Conservation (phyloP, 2,329 filamentous ascomycete species). For the Plectosphaerella plurivora region DNA sequence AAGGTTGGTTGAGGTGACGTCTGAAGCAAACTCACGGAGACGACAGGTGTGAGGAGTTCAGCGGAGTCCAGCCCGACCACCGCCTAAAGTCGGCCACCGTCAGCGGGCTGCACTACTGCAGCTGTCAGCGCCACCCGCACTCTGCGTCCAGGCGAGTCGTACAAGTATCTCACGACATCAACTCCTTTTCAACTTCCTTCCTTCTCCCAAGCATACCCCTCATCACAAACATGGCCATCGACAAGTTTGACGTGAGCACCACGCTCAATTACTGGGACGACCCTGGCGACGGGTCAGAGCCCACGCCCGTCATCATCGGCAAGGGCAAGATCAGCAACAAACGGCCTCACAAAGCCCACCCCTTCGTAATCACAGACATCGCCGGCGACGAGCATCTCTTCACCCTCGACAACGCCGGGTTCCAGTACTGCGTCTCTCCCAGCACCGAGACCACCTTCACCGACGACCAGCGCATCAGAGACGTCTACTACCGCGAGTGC, state of each 20-base stretch:
- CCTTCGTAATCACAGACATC: conserved; percentile 35
- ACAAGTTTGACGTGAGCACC: conserved; percentile 28
- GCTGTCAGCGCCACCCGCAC: neutral
- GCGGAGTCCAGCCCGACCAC: neutral
- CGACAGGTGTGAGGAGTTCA: neutral
- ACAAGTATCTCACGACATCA: neutral
- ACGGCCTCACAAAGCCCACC: conserved; percentile 32
- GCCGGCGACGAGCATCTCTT: conserved; percentile 33
- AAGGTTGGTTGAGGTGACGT: too few relatives aligned
- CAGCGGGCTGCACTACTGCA: conserved; percentile 1
- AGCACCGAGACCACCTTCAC: conserved; percentile 26
- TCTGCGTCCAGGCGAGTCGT: neutral
- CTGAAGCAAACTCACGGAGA: too few relatives aligned
- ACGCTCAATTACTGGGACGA: conserved; percentile 8
- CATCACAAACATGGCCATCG: neutral
- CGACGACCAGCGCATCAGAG: conserved; percentile 56
- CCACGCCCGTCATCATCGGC: conserved; percentile 4
- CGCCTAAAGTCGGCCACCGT: neutral
- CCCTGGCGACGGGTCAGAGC: conserved; percentile 4
- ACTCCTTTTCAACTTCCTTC: too few relatives aligned
- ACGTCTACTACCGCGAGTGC: conserved; percentile 68
- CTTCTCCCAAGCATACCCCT: neutral
- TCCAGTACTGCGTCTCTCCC: conserved; percentile 28
- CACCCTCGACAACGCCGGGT: conserved; percentile 35
- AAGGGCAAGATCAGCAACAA: conserved; percentile 20